phyloP scores from a whole-genome alignment of 1,284 basidiomycete species.

The Wallemia mellicola region DNA sequence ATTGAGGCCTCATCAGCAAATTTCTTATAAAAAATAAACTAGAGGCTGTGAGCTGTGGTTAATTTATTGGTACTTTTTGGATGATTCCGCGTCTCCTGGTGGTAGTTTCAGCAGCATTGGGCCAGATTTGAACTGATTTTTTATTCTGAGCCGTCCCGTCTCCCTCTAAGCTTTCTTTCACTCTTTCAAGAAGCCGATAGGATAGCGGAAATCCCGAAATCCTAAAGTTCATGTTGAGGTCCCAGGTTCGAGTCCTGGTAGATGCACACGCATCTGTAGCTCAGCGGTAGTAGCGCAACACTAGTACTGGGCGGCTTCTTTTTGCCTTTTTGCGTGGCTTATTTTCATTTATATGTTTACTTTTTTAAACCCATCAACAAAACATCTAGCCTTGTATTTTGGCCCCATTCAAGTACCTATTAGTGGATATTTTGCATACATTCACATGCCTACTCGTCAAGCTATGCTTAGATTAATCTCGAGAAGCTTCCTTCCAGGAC shows the following conservation, averaged over 20 bases:
- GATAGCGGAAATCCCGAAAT: neutral
- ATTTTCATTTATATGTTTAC: neutral
- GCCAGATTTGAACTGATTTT: neutral
- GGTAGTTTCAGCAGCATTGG: neutral
- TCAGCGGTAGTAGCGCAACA: neutral
- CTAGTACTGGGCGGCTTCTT: neutral
- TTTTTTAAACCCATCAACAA: neutral
- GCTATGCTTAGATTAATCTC: too few relatives aligned
- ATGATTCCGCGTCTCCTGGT: neutral
- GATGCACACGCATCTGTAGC: neutral
- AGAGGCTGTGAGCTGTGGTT: neutral
- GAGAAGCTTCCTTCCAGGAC: too few relatives aligned
- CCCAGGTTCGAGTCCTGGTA: neutral
- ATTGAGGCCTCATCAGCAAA: slow-evolving; percentile 5
- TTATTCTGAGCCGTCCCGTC: neutral
- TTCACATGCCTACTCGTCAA: too few relatives aligned
- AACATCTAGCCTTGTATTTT: neutral
- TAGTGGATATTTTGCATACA: too few relatives aligned
- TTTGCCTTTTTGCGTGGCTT: neutral
- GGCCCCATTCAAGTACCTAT: too few relatives aligned
- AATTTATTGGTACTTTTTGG: neutral
- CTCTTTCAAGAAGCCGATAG: neutral
- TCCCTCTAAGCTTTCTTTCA: neutral
- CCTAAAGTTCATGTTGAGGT: neutral
- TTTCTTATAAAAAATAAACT: neutral